These are phyloP conservation scores for Biscogniauxia marginata DNA, from an alignment of 2,329 filamentous ascomycete genomes.

Conservation along the genomic window DNA sequence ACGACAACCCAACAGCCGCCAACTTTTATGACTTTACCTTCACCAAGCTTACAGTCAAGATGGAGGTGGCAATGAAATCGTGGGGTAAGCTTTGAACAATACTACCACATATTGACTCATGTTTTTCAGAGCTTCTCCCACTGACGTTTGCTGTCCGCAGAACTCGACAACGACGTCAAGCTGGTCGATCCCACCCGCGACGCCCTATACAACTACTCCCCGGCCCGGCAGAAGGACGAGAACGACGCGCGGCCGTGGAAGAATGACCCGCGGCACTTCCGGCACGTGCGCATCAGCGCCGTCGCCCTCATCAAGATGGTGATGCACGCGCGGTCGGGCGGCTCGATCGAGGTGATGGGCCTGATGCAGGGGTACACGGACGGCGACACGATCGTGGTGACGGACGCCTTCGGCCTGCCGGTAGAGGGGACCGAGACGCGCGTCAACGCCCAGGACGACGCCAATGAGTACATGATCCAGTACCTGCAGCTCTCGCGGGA, in stretches of 20 bases:
- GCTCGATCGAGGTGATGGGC: slow-evolving; percentile 92
- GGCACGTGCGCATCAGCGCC: slow-evolving; percentile 87
- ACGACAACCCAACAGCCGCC: not conserved
- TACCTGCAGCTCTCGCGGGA: slow-evolving; percentile 77
- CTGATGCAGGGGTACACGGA: slow-evolving; percentile 95
- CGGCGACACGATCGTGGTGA: slow-evolving; percentile 83
- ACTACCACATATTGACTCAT: too few relatives aligned
- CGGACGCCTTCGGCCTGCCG: slow-evolving; percentile 88
- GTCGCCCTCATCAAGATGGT: slow-evolving; percentile 98
- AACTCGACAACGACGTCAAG: slow-evolving; percentile 82
- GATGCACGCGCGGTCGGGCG: slow-evolving; percentile 96
- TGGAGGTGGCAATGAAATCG: slow-evolving; percentile 57
- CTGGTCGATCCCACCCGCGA: slow-evolving; percentile 85
- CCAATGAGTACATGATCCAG: slow-evolving; percentile 94
- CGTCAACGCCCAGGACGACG: slow-evolving; percentile 93
- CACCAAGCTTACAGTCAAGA: slow-evolving; percentile 31
- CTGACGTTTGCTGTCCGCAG: slow-evolving; percentile 45
- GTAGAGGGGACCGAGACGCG: slow-evolving; percentile 98
- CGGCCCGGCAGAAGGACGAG: slow-evolving; percentile 64
- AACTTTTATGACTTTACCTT: not conserved
- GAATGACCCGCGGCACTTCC: slow-evolving; percentile 82
- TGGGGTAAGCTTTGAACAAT: slow-evolving; percentile 63
- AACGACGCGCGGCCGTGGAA: slow-evolving; percentile 70
- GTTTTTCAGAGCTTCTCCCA: slow-evolving; percentile 1
- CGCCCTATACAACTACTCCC: slow-evolving; percentile 84